Percentiles rank a stretch among this genome's conserved stretches.
Conservation (phyloP, 371 early-diverging fungal species). For the Mortierella sp. region DNA sequence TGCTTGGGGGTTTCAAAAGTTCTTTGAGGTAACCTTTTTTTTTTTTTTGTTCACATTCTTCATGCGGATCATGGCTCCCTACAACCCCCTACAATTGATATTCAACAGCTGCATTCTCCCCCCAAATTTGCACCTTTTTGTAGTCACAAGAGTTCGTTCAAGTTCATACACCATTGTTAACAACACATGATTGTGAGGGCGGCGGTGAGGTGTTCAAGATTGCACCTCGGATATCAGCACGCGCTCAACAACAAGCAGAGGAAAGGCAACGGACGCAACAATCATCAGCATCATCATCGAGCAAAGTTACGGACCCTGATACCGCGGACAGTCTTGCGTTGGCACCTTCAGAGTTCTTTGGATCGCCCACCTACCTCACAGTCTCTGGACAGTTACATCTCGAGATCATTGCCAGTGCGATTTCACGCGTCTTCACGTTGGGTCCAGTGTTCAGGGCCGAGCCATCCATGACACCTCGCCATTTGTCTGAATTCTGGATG, state of each 20-base stretch:
- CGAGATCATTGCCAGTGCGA: conserved; percentile 79
- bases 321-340: conserved; percentile 9
- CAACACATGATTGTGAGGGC: conserved; percentile 93
- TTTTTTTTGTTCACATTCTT: not conserved
- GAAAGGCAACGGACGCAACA: conserved; percentile 13
- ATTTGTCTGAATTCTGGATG: conserved; percentile 97
- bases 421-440: conserved; percentile 89
- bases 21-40: conserved; percentile 66
- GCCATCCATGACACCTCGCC: conserved; percentile 82
- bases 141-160: conserved; percentile 78
- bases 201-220: conserved; percentile 90
- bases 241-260: conserved; percentile 24
- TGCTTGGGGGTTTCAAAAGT: conserved; percentile 73
- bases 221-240: conserved; percentile 44
- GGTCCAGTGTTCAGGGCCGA: conserved; percentile 93
- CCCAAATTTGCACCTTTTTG: not conserved
- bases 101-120: not conserved
- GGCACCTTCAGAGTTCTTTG: conserved; percentile 75
- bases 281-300: conserved; percentile 16
- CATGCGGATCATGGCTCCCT: too few species aligned
- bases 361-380: conserved; percentile 80
- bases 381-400: conserved; percentile 93
- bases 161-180: conserved; percentile 87
- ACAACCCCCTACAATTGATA: too few species aligned
- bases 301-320: not conserved